phyloP scores from a whole-genome alignment of 2,329 filamentous ascomycete genomes.

The Aspergillus fumigatiaffinis region DNA sequence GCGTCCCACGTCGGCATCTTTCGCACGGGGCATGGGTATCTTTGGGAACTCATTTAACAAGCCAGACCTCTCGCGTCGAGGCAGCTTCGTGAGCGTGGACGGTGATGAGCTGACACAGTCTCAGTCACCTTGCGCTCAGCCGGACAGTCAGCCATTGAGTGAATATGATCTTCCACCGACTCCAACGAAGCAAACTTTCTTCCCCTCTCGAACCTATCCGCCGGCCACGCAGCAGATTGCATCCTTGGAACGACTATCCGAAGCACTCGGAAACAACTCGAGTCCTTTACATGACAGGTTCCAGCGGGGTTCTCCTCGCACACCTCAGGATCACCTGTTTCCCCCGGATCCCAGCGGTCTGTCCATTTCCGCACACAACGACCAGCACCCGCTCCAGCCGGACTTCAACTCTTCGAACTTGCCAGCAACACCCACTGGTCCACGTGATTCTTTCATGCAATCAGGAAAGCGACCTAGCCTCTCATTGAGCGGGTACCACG shows the following conservation, averaged over 20 bases:
- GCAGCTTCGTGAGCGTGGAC: constrained; percentile 77
- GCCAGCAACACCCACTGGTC: constrained; percentile 79
- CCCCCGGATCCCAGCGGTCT: constrained; percentile 78
- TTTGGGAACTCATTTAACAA: constrained; percentile 56
- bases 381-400: constrained; percentile 36
- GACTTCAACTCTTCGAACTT: constrained; percentile 47
- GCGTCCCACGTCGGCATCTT: constrained; percentile 63
- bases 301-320: constrained; percentile 62
- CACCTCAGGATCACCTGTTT: constrained; percentile 69
- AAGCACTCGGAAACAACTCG: constrained; percentile 34
- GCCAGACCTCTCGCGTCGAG: constrained; percentile 50
- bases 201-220: constrained; percentile 35
- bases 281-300: constrained; percentile 59
- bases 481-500: constrained; percentile 66
- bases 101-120: constrained; percentile 65
- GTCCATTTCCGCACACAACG: constrained; percentile 67
- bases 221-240: constrained; percentile 30
- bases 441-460: constrained; percentile 53
- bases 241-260: constrained; percentile 33
- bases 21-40: constrained; percentile 60
- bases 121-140: constrained; percentile 52
- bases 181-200: constrained; percentile 66
- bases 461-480: constrained; percentile 61
- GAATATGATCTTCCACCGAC: constrained; percentile 85
- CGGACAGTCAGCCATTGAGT: constrained; percentile 54